phyloP scores from a whole-genome alignment of 2,329 filamentous ascomycete species.

The Corynespora cassiicola region DNA sequence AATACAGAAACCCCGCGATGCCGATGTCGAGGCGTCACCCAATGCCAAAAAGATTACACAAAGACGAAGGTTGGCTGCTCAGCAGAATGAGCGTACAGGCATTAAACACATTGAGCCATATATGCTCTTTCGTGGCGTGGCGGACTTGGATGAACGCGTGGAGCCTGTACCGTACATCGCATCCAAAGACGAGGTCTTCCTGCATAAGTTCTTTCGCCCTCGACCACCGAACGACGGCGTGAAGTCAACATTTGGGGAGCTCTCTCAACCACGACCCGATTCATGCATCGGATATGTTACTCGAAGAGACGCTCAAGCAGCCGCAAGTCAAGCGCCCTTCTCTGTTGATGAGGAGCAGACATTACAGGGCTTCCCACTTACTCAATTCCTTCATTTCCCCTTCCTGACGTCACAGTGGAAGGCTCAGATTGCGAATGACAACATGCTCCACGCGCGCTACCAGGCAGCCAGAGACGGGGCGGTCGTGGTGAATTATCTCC shows the following conservation, averaged over 20 bases:
- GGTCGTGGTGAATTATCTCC: constrained; percentile 14
- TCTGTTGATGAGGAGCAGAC: constrained; percentile 2
- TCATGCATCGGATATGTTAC: constrained; percentile 21
- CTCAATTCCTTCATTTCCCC: constrained; percentile 8
- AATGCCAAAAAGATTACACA: constrained; percentile 4
- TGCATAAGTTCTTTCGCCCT: constrained; percentile 13
- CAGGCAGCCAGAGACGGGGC: constrained; percentile 13
- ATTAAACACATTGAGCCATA: constrained; percentile 12
- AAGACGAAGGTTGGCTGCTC: constrained; percentile 1
- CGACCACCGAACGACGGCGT: constrained; percentile 10
- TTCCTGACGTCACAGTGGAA: constrained; percentile 18
- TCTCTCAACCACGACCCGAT: constrained; percentile 19
- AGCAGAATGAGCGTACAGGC: constrained; percentile 3
- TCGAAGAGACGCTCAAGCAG: not conserved
- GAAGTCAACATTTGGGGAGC: constrained; percentile 8
- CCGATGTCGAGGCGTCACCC: constrained; percentile 1
- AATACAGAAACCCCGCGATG: not conserved
- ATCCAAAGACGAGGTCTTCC: constrained; percentile 19
- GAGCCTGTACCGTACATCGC: constrained; percentile 8
- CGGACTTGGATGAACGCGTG: not conserved
- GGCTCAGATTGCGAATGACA: constrained; percentile 8
- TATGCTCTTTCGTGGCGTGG: not conserved
- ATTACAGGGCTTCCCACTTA: constrained; percentile 1
- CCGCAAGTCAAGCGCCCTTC: constrained; percentile 1
- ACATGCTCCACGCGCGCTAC: constrained; percentile 11